Evolutionary conservation across 1,139 yeast species (phyloP), one percentile per base, ranked within the genome.

Genomic region (Hemisphaericaspora xylofermentans): DNA sequence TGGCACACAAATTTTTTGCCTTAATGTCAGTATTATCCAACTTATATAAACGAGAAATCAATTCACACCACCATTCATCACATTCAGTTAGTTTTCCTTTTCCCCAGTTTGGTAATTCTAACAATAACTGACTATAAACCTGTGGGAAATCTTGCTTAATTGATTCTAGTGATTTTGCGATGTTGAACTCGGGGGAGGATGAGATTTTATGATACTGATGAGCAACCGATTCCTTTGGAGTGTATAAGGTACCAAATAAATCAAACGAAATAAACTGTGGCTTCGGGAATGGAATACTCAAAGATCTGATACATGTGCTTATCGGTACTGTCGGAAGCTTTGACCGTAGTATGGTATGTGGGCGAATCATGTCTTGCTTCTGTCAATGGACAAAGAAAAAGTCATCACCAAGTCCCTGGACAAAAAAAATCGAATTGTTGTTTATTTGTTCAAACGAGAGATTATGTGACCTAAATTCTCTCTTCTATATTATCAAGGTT

Each of bases 211-310:
- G 65, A 53, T 84, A 84, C 46, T 77, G 83, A 27, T 64, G 60
- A 32, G 75, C 59, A 0, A 83, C 74, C 0, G 85, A 78, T 17
- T 60, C 61, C n/a, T 63, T 65, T 1, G 88, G 85, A 0, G 75
- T 64, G 54, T 81, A 82, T 8, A 84, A 57, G 0, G 89, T 83
- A 34, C 80, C 82, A 59, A 81, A 83, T 0, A 82, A 84, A 60
- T 84, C 91, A 45, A 84, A 73, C 1, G 88, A 78, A 0, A 84
- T 60, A 12, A 82, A 56, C 31, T 64, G 65, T 2, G 87, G 86
- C 32, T 55, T 59, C 21, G 69, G 61, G 43, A 69, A 71, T 33
- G 34, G 34, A n/a, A 31, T 18, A 12, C 34, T 31, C 16, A 31
- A 8, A 1, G 34, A 31, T 13, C 17, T 18, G 15, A 31, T 31